Evolutionary conservation across 805 yeast species (phyloP), one percentile per base, ranked within the genome.

Genomic region (Lipomyces starkeyi): DNA sequence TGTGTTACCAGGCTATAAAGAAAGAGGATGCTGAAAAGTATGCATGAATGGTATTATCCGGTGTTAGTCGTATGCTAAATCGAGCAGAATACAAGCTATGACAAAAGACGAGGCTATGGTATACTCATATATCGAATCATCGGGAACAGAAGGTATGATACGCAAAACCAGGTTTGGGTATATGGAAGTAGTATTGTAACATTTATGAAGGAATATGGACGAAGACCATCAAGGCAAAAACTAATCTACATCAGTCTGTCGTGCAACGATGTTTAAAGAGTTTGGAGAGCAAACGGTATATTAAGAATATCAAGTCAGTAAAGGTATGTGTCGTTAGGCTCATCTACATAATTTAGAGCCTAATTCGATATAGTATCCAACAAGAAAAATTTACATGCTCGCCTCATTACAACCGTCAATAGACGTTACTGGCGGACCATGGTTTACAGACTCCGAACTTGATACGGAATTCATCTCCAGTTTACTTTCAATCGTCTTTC

Each of bases 341-440:
- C 11, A 6, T 47, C 11, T 56, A n/a, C 9, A 6, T 9, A 57
- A 20, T 53, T 2, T 37, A 27, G 47, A 8, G 47, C 35, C 47
- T 17, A 27, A 9, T 8, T 3, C 17, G 25, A 14, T 25, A 22
- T 32, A 81, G 76, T 88, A 86, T 78, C 98, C 98, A 14, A 94
- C 98, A 0, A 85, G 99, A 72, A 95, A 95, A 76, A 94, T 95
- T 43, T 96, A 94, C 79, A 95, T 95, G 98, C 83, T 95, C 63
- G 94, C 93, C 77, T 88, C 91, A 76, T 81, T 95, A 72, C 97
- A 93, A 77, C 99, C 99, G 4, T 90, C 97, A 2, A 88, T 91
- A 40, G 98, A 94, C 73, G 95, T 95, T 52, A 95, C 98, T 0
- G 99, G 99, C 71, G 99, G 99, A 4, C 98, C 98, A 3, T 95